Evolutionary conservation across 495 filamentous ascomycete species (phyloP).

Genomic region (Aspergillus sclerotioniger): DNA sequence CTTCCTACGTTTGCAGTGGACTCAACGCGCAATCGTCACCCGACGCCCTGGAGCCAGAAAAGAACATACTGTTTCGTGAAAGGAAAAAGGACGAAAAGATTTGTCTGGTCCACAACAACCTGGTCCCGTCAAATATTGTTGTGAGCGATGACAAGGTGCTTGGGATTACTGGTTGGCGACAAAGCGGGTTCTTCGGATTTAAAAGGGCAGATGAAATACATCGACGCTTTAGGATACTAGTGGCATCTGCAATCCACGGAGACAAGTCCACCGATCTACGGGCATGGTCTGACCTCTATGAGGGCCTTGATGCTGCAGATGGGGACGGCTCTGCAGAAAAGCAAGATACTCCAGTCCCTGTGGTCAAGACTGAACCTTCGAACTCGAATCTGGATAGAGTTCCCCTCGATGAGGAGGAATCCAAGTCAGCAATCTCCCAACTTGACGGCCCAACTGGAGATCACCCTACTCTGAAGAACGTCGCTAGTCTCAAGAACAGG

Average conservation of each 20-base stretch:
- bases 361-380: conserved; percentile 40
- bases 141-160: conserved; percentile 39
- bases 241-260: conserved; percentile 12
- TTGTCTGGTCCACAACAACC: conserved; percentile 38
- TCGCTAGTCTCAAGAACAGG: conserved; percentile 40
- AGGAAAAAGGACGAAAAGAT: conserved; percentile 27
- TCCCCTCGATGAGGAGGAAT: conserved; percentile 31
- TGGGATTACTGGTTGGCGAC: conserved; percentile 41
- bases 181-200: conserved; percentile 44
- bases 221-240: conserved; percentile 29
- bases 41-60: conserved; percentile 26
- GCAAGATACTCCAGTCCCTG: conserved; percentile 21
- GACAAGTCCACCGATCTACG: conserved; percentile 9
- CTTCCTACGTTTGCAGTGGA: conserved; percentile 38
- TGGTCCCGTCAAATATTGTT: conserved; percentile 40
- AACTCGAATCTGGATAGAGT: conserved; percentile 30
- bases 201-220: conserved; percentile 34
- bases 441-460: conserved; percentile 35
- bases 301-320: conserved; percentile 17
- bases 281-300: conserved; percentile 40
- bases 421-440: conserved; percentile 22
- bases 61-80: conserved; percentile 33
- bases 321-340: conserved; percentile 11
- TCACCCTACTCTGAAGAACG: conserved; percentile 40
- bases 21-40: conserved; percentile 35